Conservation (phyloP, 2,329 filamentous ascomycete genomes). For the Neurospora sp. region DNA sequence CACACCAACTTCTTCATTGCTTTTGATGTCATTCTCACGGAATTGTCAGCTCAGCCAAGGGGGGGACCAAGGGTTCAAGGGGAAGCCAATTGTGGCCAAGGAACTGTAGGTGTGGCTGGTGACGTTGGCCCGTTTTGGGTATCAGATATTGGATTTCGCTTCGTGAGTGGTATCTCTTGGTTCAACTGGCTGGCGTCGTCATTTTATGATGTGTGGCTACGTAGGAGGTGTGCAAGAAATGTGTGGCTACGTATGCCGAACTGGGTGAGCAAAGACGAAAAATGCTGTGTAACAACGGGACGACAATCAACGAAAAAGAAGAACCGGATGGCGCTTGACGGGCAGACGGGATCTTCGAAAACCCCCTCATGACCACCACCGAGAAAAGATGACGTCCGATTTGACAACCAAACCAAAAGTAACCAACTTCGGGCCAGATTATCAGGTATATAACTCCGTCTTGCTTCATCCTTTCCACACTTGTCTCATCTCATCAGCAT, state of each 20-base stretch:
- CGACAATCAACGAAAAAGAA: background rate
- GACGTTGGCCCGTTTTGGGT: background rate
- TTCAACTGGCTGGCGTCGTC: background rate
- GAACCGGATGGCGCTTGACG: background rate
- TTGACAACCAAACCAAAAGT: background rate
- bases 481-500: background rate
- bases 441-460: background rate
- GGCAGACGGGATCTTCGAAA: background rate
- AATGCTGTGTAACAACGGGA: background rate
- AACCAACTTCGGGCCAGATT: fast-evolving
- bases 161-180: background rate
- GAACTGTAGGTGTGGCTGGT: background rate
- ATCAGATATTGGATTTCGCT: background rate
- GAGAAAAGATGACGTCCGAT: background rate
- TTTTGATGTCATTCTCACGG: background rate
- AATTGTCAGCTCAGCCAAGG: background rate
- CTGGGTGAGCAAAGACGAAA: background rate
- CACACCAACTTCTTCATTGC: background rate
- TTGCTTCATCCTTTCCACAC: background rate
- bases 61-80: background rate
- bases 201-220: background rate
- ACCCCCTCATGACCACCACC: background rate
- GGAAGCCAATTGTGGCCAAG: background rate
- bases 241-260: background rate
- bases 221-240: background rate